Conservation (phyloP, 2,329 filamentous ascomycete genomes). For the Simplicillium aogashimaense region DNA sequence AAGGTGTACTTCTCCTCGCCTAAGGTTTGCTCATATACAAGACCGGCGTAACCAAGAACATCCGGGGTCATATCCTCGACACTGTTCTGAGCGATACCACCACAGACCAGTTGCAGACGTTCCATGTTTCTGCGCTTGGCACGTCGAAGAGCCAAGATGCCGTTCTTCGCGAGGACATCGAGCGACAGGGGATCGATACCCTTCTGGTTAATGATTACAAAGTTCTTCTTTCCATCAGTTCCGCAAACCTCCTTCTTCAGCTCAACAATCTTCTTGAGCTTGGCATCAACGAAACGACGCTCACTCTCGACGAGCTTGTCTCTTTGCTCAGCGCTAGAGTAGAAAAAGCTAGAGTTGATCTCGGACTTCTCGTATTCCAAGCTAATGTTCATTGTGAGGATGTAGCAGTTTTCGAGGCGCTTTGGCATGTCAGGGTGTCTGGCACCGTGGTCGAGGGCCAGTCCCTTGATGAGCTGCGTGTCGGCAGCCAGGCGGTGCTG, state of each 20-base stretch:
- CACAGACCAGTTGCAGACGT: slow-evolving; percentile 87
- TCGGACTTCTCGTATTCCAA: slow-evolving; percentile 98
- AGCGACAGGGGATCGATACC: slow-evolving; percentile 94
- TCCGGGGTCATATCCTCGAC: slow-evolving; percentile 87
- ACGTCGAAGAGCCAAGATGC: slow-evolving; percentile 85
- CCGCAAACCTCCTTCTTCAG: slow-evolving; percentile 97
- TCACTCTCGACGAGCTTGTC: slow-evolving; percentile 98
- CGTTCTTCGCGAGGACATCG: slow-evolving; percentile 95
- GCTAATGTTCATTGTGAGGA: slow-evolving; percentile 91
- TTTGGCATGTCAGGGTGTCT: slow-evolving; percentile 98
- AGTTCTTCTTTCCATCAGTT: slow-evolving; percentile 84
- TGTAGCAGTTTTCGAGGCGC: slow-evolving; percentile 87
- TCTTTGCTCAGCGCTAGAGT: slow-evolving; percentile 90
- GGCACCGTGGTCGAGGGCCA: slow-evolving; percentile 90
- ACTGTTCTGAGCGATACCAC: slow-evolving; percentile 86
- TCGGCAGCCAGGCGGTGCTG: slow-evolving; percentile 94
- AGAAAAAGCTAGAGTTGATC: slow-evolving; percentile 98
- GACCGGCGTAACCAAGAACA: slow-evolving; percentile 87
- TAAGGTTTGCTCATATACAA: slow-evolving; percentile 93
- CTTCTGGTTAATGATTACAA: slow-evolving; percentile 98
- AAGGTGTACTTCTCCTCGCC: slow-evolving; percentile 99
- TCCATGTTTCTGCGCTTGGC: slow-evolving; percentile 99
- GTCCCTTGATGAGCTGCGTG: slow-evolving; percentile 86
- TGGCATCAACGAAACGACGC: slow-evolving; percentile 88
- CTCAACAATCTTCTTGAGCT: slow-evolving; percentile 94